phyloP scores from a whole-genome alignment of 2,329 filamentous ascomycete species.

The Xylaria sp. region DNA sequence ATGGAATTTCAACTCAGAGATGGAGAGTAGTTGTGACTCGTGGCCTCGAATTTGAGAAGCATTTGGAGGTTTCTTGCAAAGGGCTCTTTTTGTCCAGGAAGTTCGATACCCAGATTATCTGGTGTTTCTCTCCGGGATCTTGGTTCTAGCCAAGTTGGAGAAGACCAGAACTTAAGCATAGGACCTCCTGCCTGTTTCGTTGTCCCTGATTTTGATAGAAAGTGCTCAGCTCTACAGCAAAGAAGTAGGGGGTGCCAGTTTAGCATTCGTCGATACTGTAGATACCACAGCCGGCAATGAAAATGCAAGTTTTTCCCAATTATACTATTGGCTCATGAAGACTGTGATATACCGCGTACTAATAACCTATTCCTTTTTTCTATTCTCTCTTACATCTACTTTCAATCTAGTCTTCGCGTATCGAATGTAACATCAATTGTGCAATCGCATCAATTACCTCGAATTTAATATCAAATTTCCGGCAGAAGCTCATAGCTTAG shows the following conservation, averaged over 20 bases:
- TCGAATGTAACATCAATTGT: neutral
- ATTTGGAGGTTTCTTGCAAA: slow-evolving; percentile 35
- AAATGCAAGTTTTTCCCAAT: slow-evolving; percentile 38
- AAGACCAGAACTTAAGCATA: slow-evolving; percentile 35
- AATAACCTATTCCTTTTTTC: slow-evolving; percentile 1
- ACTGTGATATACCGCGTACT: neutral
- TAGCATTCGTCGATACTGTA: slow-evolving; percentile 46
- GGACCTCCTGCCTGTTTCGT: slow-evolving; percentile 27
- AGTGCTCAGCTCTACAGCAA: slow-evolving; percentile 38
- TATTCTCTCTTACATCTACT: neutral
- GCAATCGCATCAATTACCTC: neutral
- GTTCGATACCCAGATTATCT: slow-evolving; percentile 38
- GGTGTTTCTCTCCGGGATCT: slow-evolving; percentile 33
- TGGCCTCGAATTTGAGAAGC: slow-evolving; percentile 39
- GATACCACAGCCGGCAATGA: slow-evolving; percentile 45
- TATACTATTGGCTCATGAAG: slow-evolving; percentile 14
- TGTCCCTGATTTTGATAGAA: slow-evolving; percentile 36
- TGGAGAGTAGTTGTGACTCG: slow-evolving; percentile 17
- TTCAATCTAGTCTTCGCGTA: neutral
- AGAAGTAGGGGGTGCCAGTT: slow-evolving; percentile 36
- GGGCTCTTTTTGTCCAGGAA: slow-evolving; percentile 31
- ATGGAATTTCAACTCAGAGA: slow-evolving; percentile 35
- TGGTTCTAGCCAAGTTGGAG: slow-evolving; percentile 42
- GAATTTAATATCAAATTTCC: neutral
- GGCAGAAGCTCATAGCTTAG: neutral